phyloP scores from a whole-genome alignment of 805 yeast genomes.

The Saccharomycopsis microspora region DNA sequence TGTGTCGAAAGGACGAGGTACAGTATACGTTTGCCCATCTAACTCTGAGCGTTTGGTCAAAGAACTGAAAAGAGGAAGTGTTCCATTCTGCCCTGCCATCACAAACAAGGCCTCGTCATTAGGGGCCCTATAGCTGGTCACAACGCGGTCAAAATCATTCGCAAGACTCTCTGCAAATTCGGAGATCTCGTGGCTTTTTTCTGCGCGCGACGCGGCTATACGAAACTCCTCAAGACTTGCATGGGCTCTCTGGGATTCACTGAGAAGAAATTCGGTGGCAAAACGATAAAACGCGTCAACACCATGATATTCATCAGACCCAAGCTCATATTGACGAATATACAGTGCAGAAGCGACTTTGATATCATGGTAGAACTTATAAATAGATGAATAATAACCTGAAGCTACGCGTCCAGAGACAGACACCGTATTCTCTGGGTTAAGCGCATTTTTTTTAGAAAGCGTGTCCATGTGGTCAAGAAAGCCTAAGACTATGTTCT shows the following conservation, averaged over 20 bases:
- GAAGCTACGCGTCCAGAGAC: slow-evolving; percentile 30
- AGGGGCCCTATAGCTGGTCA: slow-evolving; percentile 36
- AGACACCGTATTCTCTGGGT: slow-evolving; percentile 18
- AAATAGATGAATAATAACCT: slow-evolving; percentile 35
- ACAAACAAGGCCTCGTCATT: slow-evolving; percentile 58
- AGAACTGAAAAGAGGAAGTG: slow-evolving; percentile 73
- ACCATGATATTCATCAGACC: slow-evolving; percentile 35
- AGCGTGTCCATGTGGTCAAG: slow-evolving; percentile 24
- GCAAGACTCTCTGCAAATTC: slow-evolving; percentile 31
- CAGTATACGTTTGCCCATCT: slow-evolving; percentile 60
- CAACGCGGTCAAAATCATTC: slow-evolving; percentile 50
- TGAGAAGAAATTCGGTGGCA: slow-evolving; percentile 47
- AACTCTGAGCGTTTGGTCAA: slow-evolving; percentile 54
- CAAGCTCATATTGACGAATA: slow-evolving; percentile 36
- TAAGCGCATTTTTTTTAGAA: background rate
- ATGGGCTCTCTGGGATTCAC: slow-evolving; percentile 44
- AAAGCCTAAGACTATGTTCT: slow-evolving; percentile 32
- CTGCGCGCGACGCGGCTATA: slow-evolving; percentile 5
- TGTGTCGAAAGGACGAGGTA: slow-evolving; percentile 58
- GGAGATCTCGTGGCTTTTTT: slow-evolving; percentile 9
- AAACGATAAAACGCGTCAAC: slow-evolving; percentile 56
- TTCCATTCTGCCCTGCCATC: slow-evolving; percentile 37
- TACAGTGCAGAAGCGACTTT: slow-evolving; percentile 41
- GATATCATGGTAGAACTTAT: slow-evolving; percentile 55
- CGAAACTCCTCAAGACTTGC: slow-evolving; percentile 19